phyloP scores from a whole-genome alignment of 1,284 basidiomycete genomes.

The Tilletia walkeri region DNA sequence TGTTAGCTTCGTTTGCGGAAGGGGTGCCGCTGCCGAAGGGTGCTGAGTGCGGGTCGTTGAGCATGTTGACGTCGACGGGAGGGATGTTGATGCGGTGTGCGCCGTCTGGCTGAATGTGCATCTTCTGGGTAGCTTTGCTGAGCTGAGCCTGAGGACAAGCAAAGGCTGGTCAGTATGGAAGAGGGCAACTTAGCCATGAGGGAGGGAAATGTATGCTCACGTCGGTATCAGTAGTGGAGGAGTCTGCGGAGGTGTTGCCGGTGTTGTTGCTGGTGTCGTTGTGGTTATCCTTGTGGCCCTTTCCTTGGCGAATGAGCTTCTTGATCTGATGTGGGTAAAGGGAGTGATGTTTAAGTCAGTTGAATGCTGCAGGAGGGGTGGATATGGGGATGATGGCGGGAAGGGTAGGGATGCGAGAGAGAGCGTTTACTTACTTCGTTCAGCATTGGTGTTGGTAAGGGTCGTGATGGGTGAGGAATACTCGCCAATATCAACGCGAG shows the following conservation, averaged over 20 bases:
- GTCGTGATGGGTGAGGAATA: slow-evolving; percentile 19
- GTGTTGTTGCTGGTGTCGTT: too few relatives aligned
- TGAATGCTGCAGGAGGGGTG: neutral
- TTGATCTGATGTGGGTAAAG: slow-evolving; percentile 37
- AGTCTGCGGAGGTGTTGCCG: slow-evolving; percentile 22
- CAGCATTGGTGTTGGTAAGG: slow-evolving; percentile 19
- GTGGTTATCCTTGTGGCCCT: too few relatives aligned
- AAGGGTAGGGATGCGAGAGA: slow-evolving; percentile 15
- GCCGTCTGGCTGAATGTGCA: neutral
- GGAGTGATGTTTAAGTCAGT: neutral
- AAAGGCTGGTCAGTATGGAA: neutral
- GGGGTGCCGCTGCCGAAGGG: slow-evolving; percentile 19
- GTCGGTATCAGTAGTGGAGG: slow-evolving; percentile 21
- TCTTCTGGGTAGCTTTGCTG: neutral
- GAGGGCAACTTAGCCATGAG: neutral
- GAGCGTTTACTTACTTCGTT: slow-evolving; percentile 16
- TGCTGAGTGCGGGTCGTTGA: slow-evolving; percentile 13
- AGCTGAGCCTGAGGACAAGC: slow-evolving; percentile 20
- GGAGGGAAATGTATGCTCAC: neutral
- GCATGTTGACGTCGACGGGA: slow-evolving; percentile 23
- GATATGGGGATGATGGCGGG: slow-evolving; percentile 22
- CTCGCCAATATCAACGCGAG: too few relatives aligned
- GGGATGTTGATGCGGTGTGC: slow-evolving; percentile 19
- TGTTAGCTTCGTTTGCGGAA: slow-evolving; percentile 19
- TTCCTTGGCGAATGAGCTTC: slow-evolving; percentile 25